Evolutionary conservation across 495 filamentous ascomycete species (phyloP).

Genomic region (Chaetomium fimeti): DNA sequence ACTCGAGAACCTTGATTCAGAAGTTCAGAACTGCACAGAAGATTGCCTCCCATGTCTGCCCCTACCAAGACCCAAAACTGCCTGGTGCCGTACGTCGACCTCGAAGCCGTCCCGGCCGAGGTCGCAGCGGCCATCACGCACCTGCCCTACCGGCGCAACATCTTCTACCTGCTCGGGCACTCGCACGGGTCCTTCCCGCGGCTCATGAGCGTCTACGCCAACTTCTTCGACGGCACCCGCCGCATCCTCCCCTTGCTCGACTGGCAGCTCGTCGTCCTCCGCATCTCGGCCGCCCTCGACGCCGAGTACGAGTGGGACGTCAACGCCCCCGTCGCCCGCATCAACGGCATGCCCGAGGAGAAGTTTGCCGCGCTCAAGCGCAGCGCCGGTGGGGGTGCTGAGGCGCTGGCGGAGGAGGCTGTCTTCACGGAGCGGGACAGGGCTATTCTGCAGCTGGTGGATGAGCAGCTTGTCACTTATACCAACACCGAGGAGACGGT

Average conservation of each 20-base stretch:
- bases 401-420: background rate
- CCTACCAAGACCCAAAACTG: background rate
- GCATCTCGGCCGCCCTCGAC: slow-evolving; percentile 1
- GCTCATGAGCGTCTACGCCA: background rate
- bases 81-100: background rate
- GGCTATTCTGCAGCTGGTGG: background rate
- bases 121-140: background rate
- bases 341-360: slow-evolving; percentile 4
- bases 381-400: background rate
- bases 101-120: background rate
- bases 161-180: background rate
- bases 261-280: slow-evolving; percentile 1
- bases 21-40: too few relatives aligned
- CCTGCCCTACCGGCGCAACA: slow-evolving; percentile 1
- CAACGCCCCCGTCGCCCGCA: slow-evolving; percentile 1
- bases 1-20: background rate
- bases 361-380: background rate
- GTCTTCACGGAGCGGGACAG: background rate
- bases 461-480: background rate
- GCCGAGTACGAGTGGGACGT: slow-evolving; percentile 1
- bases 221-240: background rate
- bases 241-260: background rate
- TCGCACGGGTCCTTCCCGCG: background rate
- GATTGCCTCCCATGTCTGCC: background rate
- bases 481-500: background rate